Evolutionary conservation across 1,139 yeast species (phyloP).

Genomic region (Taphrina sp.): DNA sequence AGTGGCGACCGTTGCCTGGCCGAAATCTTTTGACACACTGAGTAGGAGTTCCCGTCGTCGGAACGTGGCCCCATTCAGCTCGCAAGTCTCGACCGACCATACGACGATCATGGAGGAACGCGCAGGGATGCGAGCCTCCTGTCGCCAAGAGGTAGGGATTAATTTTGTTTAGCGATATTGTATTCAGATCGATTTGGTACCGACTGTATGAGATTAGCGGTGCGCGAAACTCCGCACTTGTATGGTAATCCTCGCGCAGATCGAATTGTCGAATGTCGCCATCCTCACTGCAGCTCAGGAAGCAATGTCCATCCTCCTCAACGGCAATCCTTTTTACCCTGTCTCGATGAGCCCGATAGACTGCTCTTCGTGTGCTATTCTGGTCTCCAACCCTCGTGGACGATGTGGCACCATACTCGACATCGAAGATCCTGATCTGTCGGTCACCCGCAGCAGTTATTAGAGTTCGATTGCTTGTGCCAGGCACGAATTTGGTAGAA

Average conservation of each 20-base stretch:
- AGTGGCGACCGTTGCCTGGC: conserved; percentile 7
- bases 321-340: conserved; percentile 37
- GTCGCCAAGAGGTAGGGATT: conserved; percentile 37
- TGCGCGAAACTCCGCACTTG: conserved; percentile 22
- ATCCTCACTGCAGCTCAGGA: conserved; percentile 37
- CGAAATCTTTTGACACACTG: conserved; percentile 37
- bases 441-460: conserved; percentile 38
- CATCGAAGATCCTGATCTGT: conserved; percentile 36
- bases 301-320: conserved; percentile 36
- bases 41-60: conserved; percentile 30
- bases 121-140: conserved; percentile 36
- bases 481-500: conserved; percentile 37
- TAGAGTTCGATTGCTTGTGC: conserved; percentile 34
- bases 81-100: conserved; percentile 34
- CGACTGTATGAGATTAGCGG: conserved; percentile 35
- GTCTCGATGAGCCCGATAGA: conserved; percentile 32
- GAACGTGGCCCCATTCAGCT: conserved; percentile 34
- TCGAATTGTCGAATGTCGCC: conserved; percentile 38
- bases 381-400: too few relatives aligned
- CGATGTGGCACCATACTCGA: conserved; percentile 31
- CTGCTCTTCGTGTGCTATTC: too few relatives aligned
- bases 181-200: conserved; percentile 34
- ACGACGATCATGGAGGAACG: conserved; percentile 38
- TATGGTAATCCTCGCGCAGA: conserved; percentile 27
- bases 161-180: conserved; percentile 36